Base-by-base conservation (phyloP, 2,329 filamentous ascomycete species). In the Rhinocladiella similis region DNA sequence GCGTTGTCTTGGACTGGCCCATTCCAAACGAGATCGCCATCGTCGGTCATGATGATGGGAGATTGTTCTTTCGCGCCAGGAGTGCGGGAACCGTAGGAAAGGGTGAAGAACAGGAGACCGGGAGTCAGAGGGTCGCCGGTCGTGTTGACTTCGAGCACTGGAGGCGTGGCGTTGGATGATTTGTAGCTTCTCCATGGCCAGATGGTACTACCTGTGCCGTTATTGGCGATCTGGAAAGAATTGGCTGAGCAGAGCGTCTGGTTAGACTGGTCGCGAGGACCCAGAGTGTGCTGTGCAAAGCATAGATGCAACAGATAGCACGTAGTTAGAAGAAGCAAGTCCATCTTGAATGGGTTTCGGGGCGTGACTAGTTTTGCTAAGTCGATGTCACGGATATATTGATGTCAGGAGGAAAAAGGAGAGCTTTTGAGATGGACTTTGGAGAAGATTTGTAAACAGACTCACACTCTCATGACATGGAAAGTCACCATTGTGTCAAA, bases 21-120 rank as follows among this genome's bases (percentile, higher is more conserved):
- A 47, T 72, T 65, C 48, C 71, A 74, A 27, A 74, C 63, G 12
- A 74, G 56, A 20, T 72, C 63, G 18, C 70, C 70, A 4, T 65
- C 65, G 43, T 73, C 66, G 33, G 70, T 68, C 54, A 71, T 73
- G 18, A 74, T 72, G n/a, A 72, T 61, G 1, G 71, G 67, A 9
- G 70, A 68, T 45, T 66, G 62, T 25, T 65, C 63, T 19, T 66
- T 69, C 38, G 68, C 66, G 46, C 69, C 70, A 0, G 67, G 68
- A 33, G 73, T 45, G 36, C 12, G 4, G 27, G 16, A 13, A 25
- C 43, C 43, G 22, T 36, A 9, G 7, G 18, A 9, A 18, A 42
- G n/a, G 14, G 29, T 20, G 19, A 54, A 49, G 47, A 74, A 72
- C 20, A 74, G 59, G 5, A 70, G 70, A 6, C 72, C 72, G 6